A percentile compares a stretch with the other conserved stretches of the same genome.
These are phyloP conservation scores for Stylonectria norvegica DNA, from an alignment of 2,329 filamentous ascomycete species.

Conservation along the genomic window DNA sequence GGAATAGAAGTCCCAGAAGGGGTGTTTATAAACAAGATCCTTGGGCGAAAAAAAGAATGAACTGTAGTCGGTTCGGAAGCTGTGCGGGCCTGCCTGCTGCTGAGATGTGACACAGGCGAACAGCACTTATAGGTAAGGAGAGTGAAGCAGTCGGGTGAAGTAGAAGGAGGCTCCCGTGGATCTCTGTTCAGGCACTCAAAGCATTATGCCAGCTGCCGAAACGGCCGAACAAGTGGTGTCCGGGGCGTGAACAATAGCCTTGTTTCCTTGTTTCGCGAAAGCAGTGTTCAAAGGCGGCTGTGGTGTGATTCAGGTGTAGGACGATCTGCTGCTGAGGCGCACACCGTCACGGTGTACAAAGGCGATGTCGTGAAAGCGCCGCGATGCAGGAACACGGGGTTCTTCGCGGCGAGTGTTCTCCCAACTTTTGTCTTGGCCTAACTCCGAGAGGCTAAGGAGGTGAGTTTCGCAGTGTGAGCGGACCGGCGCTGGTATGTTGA, in stretches of 20 bases:
- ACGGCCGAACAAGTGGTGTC: too few relatives aligned
- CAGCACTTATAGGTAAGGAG: neutral
- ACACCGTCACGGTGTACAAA: conserved; percentile 16
- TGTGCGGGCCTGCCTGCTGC: too few relatives aligned
- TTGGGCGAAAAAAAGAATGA: neutral
- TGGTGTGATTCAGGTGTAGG: conserved; percentile 6
- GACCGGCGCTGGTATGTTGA: neutral
- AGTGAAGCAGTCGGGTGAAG: neutral
- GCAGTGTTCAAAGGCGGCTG: conserved; percentile 12
- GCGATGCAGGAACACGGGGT: neutral
- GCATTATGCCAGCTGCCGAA: too few relatives aligned
- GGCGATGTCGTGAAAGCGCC: conserved; percentile 4
- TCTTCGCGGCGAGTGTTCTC: neutral
- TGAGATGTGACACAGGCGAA: neutral
- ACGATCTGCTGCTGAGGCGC: conserved; percentile 7
- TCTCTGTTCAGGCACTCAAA: neutral
- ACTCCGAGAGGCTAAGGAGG: neutral
- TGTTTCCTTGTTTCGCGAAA: conserved; percentile 10
- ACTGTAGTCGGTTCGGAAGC: neutral
- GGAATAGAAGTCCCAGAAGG: conserved; percentile 1
- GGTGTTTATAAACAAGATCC: conserved; percentile 1
- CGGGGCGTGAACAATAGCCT: neutral
- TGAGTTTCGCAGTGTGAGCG: neutral
- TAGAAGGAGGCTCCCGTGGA: neutral
- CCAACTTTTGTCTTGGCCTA: neutral